Evolutionary conservation across 306 rosid genomes (phyloP), one percentile per base, ranked within the genome.

Genomic region (Psophocarpus tetragonolobus): DNA sequence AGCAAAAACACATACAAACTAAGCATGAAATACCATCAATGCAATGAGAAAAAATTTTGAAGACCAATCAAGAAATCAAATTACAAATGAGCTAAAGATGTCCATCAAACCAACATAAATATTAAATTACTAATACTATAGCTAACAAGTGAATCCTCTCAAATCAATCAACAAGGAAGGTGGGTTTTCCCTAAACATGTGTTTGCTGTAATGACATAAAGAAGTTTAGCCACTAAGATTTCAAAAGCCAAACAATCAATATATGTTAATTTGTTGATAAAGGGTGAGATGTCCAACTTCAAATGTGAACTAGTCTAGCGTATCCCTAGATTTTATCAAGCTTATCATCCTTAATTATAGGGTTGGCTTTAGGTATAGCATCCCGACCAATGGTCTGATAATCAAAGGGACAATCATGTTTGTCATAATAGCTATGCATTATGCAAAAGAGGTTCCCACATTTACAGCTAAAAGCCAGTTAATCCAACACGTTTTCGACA

Each of bases 351-450:
- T 87, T 88, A 63, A 88, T 79, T 9, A 87, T 62, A 27, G 93
- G 96, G 71, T 91, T 91, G 82, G 92, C 91, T 81, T 88, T 91
- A 6, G 96, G 91, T 56, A 88, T 88, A 51, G 89, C 90, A 44
- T 88, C 89, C 35, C 74, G 88, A 26, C 83, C 96, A 62, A 87
- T 81, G n/a, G 80, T 63, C 51, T 75, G 77, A 63, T 87, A 87
- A 82, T 91, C 93, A 68, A 82, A 87, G 18, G 86, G 78, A 56
- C 93, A 91, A 23, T 84, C 87, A 10, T 91, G 93, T 80, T 87
- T 85, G 69, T 91, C 93, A 3, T 93, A 83, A 53, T 88, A 88
- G 14, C 91, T 91, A 41, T 91, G 96, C 56, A 45, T 75, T 14
- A 88, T 61, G 66, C 93, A 91, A 45, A 87, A 91, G 36, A 83